A percentile compares a stretch with the other conserved stretches of the same genome.
Conservation (phyloP, 768 basidiomycete species). For the Steccherinum ochraceum region DNA sequence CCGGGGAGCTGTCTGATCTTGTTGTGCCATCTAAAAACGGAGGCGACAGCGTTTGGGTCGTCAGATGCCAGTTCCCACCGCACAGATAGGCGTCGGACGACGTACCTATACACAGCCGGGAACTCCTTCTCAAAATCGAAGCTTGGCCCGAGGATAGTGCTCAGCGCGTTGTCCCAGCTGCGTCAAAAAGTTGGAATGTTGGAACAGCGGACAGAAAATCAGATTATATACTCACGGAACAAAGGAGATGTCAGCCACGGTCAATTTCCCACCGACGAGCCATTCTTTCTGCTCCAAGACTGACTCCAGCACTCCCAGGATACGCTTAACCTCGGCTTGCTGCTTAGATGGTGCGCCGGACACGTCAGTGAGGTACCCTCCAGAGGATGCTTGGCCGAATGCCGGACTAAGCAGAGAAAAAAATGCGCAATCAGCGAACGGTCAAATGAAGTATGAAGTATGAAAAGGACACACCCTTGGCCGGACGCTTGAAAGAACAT, state of each 20-base stretch:
- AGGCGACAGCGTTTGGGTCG: too few relatives aligned
- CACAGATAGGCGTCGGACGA: too few relatives aligned
- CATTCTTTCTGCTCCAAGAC: slow-evolving; percentile 16
- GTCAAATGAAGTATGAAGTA: background rate
- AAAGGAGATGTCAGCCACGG: slow-evolving; percentile 14
- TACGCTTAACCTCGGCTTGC: slow-evolving; percentile 15
- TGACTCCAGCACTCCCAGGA: slow-evolving; percentile 15
- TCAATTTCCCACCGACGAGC: slow-evolving; percentile 13
- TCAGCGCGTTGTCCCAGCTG: background rate
- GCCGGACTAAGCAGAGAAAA: too few relatives aligned
- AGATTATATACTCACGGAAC: slow-evolving; percentile 11
- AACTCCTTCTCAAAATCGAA: background rate
- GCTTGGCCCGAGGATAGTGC: background rate
- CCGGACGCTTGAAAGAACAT: slow-evolving; percentile 30
- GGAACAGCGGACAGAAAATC: background rate
- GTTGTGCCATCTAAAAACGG: too few relatives aligned
- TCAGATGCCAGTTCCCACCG: too few relatives aligned
- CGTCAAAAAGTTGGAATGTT: background rate
- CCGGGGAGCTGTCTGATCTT: too few relatives aligned
- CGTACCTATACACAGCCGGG: background rate
- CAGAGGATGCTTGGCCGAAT: slow-evolving; percentile 11
- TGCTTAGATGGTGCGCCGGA: slow-evolving; percentile 15
- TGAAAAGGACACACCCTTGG: slow-evolving; percentile 10
- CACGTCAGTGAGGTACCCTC: slow-evolving; percentile 16
- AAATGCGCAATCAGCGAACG: too few relatives aligned